Evolutionary conservation across 1,284 basidiomycete species (phyloP), one percentile per base, ranked within the genome.

Genomic region (Apiotrichum akiyoshidainum): DNA sequence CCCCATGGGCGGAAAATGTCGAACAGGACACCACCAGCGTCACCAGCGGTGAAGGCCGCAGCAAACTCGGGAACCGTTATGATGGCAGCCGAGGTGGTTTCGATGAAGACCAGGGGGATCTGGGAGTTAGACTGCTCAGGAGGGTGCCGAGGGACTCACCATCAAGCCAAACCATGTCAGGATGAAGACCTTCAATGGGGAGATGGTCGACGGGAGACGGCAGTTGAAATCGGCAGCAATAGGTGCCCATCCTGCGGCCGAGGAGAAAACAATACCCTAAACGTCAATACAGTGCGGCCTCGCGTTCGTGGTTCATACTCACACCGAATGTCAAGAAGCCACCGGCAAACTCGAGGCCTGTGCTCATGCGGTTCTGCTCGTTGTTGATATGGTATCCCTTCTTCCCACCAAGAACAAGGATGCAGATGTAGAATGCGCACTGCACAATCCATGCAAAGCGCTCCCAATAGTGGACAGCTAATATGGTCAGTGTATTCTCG

Each of bases 361-460:
- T 70, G 79, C 39, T 81, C 82, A 68, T 85, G 1, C 9, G 11
- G 33, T 14, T 33, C 34, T 48, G 46, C 11, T 7, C 16, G 46
- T 48, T 48, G 33, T 35, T 33, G 33, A 48, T 33, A 12, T 33
- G 31, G 46, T 48, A 48, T 17, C 46, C 46, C 10, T 35, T 34
- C 2, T 33, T 34, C 16, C 46, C 46, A 17, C 17, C 46, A 2
- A 86, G 72, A 17, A 83, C 86, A 47, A 73, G 72, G 54, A 81
- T 72, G 65, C 84, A 82, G 60, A 81, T 75, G 79, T 84, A 84
- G 66, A 85, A 80, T 68, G 85, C 74, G 56, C 83, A 74, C 37
- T 82, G 80, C 31, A 82, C 71, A 12, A 84, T 80, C 86, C 86
- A 87, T 10, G 84, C 82, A 60, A 83, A 86, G 14, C 84, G 80